Evolutionary conservation across 1,284 basidiomycete species (phyloP).

Genomic region (Tylopilus orsonianus): DNA sequence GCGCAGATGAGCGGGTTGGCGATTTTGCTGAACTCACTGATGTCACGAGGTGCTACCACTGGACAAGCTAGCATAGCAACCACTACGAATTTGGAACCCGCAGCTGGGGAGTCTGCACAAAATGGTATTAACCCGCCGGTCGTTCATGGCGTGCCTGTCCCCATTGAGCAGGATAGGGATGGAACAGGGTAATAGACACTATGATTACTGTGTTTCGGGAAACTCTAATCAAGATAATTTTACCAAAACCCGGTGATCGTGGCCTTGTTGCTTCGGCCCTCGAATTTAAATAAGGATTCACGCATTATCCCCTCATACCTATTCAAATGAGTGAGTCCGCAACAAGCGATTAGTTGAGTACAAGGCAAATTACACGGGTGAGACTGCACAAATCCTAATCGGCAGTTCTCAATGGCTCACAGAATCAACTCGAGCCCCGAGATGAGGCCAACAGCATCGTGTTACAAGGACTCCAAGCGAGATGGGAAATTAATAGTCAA

Average conservation of each 20-base stretch:
- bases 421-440: no score
- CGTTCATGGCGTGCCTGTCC: slow-evolving; percentile 4
- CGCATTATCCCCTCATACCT: no score
- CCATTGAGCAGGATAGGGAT: slow-evolving; percentile 22
- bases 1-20: slow-evolving; percentile 73
- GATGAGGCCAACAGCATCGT: no score
- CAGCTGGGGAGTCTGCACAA: slow-evolving; percentile 15
- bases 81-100: slow-evolving; percentile 13
- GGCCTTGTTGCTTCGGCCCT: background rate
- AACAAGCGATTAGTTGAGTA: no score
- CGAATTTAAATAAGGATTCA: background rate
- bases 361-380: no score
- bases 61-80: slow-evolving; percentile 17
- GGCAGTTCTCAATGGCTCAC: no score
- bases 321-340: no score
- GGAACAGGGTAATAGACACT: slow-evolving; percentile 29
- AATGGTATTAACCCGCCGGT: slow-evolving; percentile 18
- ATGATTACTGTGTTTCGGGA: slow-evolving; percentile 13
- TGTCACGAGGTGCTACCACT: slow-evolving; percentile 36
- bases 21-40: slow-evolving; percentile 65
- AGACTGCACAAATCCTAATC: no score
- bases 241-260: background rate
- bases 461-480: no score
- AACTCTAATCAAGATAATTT: slow-evolving; percentile 14
- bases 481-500: no score